A percentile compares a stretch with the other conserved stretches of the same genome.
These are phyloP conservation scores for Cordyceps tenuipes DNA, from an alignment of 2,329 filamentous ascomycete genomes.

Conservation along the genomic window DNA sequence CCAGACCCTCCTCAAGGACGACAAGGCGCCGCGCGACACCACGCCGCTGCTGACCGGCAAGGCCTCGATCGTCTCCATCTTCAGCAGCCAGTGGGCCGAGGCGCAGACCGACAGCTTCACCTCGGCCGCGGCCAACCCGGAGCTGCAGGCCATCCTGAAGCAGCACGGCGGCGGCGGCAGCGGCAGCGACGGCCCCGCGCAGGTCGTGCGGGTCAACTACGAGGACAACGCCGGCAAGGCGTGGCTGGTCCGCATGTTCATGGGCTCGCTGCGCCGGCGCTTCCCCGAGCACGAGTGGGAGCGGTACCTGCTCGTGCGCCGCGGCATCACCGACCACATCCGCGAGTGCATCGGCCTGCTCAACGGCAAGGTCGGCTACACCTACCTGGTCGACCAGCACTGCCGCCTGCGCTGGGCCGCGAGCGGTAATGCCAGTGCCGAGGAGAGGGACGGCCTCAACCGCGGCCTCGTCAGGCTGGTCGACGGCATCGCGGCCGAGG, in stretches of 20 bases:
- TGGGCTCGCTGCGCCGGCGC: conserved; percentile 41
- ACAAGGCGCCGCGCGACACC: conserved; percentile 52
- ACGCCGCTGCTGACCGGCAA: conserved; percentile 66
- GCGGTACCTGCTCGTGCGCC: conserved; percentile 53
- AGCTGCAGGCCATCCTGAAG: conserved; percentile 54
- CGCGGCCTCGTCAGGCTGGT: conserved; percentile 56
- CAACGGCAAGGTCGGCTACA: conserved; percentile 89
- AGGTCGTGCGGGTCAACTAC: conserved; percentile 79
- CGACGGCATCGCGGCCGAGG: conserved; percentile 42
- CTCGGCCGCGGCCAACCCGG: conserved; percentile 56
- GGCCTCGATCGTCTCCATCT: conserved; percentile 71
- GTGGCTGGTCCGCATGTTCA: conserved; percentile 49
- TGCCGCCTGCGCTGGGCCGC: conserved; percentile 94
- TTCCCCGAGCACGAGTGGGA: conserved; percentile 46
- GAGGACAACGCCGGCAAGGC: conserved; percentile 70
- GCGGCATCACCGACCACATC: conserved; percentile 51
- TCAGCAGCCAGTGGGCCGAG: conserved; percentile 79
- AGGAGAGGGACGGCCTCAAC: conserved; percentile 59
- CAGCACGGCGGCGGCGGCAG: conserved; percentile 31
- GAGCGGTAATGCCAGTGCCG: conserved; percentile 58
- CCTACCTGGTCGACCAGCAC: conserved; percentile 79
- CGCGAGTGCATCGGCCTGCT: conserved; percentile 59
- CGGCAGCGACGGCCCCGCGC: conserved; percentile 45
- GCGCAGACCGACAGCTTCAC: conserved; percentile 68
- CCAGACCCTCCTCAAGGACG: conserved; percentile 57